These are phyloP conservation scores for Talaromyces sp. DNA, from an alignment of 2,329 filamentous ascomycete genomes.

Conservation along the genomic window DNA sequence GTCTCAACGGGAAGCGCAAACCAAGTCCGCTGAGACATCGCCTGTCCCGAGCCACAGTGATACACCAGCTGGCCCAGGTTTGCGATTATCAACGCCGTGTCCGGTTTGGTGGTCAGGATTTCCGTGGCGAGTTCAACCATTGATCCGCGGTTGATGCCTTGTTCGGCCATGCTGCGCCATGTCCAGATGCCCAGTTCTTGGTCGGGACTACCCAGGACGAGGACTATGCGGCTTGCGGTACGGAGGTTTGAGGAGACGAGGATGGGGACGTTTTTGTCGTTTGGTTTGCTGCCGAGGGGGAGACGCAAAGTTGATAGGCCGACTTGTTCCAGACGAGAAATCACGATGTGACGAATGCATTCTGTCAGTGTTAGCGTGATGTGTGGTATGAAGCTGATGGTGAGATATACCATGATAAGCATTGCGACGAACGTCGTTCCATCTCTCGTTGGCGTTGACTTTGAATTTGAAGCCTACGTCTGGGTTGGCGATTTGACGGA, in stretches of 20 bases:
- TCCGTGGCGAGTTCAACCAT: slow-evolving; percentile 62
- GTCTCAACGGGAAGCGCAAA: slow-evolving; percentile 60
- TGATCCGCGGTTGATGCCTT: slow-evolving; percentile 70
- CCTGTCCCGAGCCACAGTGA: slow-evolving; percentile 63
- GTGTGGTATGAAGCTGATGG: neutral
- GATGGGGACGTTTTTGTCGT: slow-evolving; percentile 66
- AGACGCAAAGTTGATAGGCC: slow-evolving; percentile 62
- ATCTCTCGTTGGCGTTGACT: slow-evolving; percentile 68
- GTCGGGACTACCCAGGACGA: slow-evolving; percentile 69
- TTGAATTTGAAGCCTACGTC: slow-evolving; percentile 73
- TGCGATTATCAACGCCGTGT: slow-evolving; percentile 62
- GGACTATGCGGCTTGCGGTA: slow-evolving; percentile 61
- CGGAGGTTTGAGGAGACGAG: slow-evolving; percentile 60
- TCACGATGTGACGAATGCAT: slow-evolving; percentile 62
- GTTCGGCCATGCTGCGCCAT: slow-evolving; percentile 62
- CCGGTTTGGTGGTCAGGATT: slow-evolving; percentile 31
- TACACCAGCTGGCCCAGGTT: slow-evolving; percentile 78
- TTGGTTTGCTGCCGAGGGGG: slow-evolving; percentile 53
- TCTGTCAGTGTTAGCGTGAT: slow-evolving; percentile 44
- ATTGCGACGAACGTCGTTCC: slow-evolving; percentile 73
- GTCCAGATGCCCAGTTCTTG: slow-evolving; percentile 76
- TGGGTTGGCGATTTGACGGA: slow-evolving; percentile 67
- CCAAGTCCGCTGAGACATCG: slow-evolving; percentile 61
- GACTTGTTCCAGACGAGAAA: slow-evolving; percentile 59
- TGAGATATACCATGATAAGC: slow-evolving; percentile 64